A percentile compares a stretch with the other conserved stretches of the same genome.
Evolutionary conservation across 202 grass and related monocot genomes (phyloP).

Genomic region (Eragrostis tef): DNA sequence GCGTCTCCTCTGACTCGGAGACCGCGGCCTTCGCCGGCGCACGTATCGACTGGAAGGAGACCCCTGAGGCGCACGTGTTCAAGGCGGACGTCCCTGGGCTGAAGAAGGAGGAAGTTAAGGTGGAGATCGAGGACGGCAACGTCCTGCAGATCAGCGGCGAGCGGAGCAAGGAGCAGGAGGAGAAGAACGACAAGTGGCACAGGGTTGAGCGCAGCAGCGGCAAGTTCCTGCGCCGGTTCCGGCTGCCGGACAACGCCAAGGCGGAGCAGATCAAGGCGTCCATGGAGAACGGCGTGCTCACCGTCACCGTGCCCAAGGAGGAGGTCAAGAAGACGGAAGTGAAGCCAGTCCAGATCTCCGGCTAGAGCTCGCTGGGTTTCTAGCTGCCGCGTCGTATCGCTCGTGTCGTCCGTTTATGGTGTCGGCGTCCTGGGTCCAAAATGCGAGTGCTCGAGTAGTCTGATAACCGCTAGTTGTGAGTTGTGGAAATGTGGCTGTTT

Average conservation of each 20-base stretch:
- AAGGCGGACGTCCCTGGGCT: constrained; percentile 71
- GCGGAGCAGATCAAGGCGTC: constrained; percentile 63
- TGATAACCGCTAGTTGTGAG: neutral
- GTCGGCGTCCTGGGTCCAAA: neutral
- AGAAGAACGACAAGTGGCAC: constrained; percentile 80
- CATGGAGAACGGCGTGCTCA: constrained; percentile 89
- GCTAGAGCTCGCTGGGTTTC: constrained; percentile 33
- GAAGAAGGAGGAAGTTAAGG: constrained; percentile 82
- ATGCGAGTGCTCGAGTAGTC: neutral
- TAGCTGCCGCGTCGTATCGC: neutral
- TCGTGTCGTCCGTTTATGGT: neutral
- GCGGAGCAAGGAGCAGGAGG: constrained; percentile 65
- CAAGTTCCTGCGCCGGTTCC: constrained; percentile 71
- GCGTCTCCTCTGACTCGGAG: constrained; percentile 26
- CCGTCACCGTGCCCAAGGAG: constrained; percentile 80
- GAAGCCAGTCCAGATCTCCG: constrained; percentile 67
- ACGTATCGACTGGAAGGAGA: constrained; percentile 76
- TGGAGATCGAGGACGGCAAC: constrained; percentile 73
- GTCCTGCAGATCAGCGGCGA: constrained; percentile 83
- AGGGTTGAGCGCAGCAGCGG: constrained; percentile 76
- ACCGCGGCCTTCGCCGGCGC: constrained; percentile 48
- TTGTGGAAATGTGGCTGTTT: neutral
- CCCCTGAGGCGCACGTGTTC: constrained; percentile 73
- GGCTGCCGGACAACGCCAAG: constrained; percentile 76
- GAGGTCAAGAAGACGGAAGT: constrained; percentile 58